A percentile compares a stretch with the other conserved stretches of the same genome.
phyloP scores from a whole-genome alignment of 225 moss, liverwort and hornwort species.

The Sphagnum tenellum region DNA sequence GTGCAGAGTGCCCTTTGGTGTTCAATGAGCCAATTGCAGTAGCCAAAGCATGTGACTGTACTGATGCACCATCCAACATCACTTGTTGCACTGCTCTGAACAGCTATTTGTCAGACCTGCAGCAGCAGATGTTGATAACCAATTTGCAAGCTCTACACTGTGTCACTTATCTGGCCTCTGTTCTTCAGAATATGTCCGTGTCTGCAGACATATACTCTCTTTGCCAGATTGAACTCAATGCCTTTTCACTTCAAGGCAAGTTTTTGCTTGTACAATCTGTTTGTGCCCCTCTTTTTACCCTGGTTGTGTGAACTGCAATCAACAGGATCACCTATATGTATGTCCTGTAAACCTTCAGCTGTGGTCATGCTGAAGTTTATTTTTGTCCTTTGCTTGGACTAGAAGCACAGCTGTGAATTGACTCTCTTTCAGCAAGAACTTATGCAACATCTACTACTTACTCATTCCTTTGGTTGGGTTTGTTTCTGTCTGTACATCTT shows the following conservation, averaged over 20 bases:
- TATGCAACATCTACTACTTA: no score
- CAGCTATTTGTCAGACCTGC: conserved; percentile 56
- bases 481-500: conserved; percentile 6
- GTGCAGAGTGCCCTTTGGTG: conserved; percentile 77
- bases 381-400: no score
- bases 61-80: conserved; percentile 38
- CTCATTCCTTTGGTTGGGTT: background rate
- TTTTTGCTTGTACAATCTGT: background rate
- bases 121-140: conserved; percentile 93
- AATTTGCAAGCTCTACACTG: conserved; percentile 88
- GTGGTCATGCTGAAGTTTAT: no score
- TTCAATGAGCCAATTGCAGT: conserved; percentile 63
- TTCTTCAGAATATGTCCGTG: conserved; percentile 60
- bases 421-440: no score
- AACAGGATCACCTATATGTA: no score
- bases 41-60: conserved; percentile 58
- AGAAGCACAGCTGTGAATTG: no score
- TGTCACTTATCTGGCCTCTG: conserved; percentile 49
- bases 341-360: no score
- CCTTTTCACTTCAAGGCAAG: conserved; percentile 87
- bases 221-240: conserved; percentile 73
- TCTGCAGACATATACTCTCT: conserved; percentile 65
- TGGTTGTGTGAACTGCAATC: background rate
- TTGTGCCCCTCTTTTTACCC: background rate
- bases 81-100: conserved; percentile 69